phyloP scores from a whole-genome alignment of 1,139 yeast species.

The Tardiomyces depauwii region DNA sequence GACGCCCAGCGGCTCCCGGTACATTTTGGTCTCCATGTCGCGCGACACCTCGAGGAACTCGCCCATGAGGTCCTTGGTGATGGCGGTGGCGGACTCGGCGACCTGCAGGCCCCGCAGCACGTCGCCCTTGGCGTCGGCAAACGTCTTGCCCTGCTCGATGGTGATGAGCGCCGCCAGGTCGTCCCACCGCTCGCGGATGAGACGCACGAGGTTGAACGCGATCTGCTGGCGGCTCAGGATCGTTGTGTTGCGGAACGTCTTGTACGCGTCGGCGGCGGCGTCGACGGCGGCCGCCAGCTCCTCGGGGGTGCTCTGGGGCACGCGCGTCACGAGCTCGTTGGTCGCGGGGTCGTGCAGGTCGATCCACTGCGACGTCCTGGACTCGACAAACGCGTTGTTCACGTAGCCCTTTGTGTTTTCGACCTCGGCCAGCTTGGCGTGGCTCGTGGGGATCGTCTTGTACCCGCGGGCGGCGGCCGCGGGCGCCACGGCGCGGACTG shows the following conservation, averaged over 20 bases:
- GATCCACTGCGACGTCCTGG: constrained; percentile 50
- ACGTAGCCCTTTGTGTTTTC: constrained; percentile 46
- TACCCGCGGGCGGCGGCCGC: background rate
- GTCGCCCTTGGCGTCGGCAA: constrained; percentile 69
- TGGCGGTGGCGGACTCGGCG: constrained; percentile 49
- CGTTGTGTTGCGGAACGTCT: constrained; percentile 46
- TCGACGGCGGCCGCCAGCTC: constrained; percentile 61
- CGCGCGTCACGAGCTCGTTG: constrained; percentile 51
- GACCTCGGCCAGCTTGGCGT: constrained; percentile 34
- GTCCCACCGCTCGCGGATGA: constrained; percentile 60
- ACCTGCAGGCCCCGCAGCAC: constrained; percentile 74
- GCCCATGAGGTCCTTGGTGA: constrained; percentile 55
- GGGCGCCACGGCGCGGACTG: background rate
- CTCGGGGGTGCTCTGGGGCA: constrained; percentile 59
- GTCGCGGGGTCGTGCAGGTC: constrained; percentile 75
- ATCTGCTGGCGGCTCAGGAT: constrained; percentile 64
- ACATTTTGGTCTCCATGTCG: constrained; percentile 74
- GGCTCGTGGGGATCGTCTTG: constrained; percentile 34
- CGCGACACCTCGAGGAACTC: constrained; percentile 56
- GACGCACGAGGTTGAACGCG: constrained; percentile 59
- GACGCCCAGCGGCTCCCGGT: constrained; percentile 54
- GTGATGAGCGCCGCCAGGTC: constrained; percentile 62
- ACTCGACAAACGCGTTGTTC: constrained; percentile 47
- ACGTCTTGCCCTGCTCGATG: constrained; percentile 72
- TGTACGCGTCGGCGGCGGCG: constrained; percentile 47